A percentile compares a stretch with the other conserved stretches of the same genome.
Evolutionary conservation across 2,329 filamentous ascomycete genomes (phyloP).

Genomic region (Fusarium sp.): DNA sequence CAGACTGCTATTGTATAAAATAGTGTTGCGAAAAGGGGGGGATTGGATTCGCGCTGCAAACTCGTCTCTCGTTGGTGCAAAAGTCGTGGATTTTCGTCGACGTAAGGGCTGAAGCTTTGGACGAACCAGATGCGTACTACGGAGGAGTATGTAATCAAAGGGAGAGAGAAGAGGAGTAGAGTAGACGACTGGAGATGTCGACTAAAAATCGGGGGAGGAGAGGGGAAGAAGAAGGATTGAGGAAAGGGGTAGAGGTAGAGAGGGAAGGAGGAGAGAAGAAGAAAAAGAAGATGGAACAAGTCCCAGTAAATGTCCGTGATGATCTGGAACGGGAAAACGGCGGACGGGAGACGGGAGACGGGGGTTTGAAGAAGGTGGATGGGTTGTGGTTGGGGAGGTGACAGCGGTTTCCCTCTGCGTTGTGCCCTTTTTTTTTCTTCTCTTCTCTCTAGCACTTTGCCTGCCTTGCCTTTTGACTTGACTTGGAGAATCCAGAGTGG

Average conservation of each 20-base stretch:
- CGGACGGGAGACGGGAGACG: conserved; percentile 44
- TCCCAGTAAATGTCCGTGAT: conserved; percentile 41
- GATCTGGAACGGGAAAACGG: conserved; percentile 44
- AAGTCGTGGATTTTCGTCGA: conserved; percentile 35
- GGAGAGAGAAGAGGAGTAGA: conserved; percentile 18
- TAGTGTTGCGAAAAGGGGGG: conserved; percentile 14
- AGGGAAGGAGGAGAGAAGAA: conserved; percentile 27
- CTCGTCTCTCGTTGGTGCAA: conserved; percentile 32
- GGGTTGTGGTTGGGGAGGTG: conserved; percentile 45
- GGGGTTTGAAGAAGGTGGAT: conserved; percentile 26
- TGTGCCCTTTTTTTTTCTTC: conserved; percentile 6
- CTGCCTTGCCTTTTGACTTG: conserved; percentile 21
- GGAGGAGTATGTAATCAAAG: conserved; percentile 24
- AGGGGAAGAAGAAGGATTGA: conserved; percentile 22
- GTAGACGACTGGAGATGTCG: conserved; percentile 3
- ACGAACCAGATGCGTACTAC: conserved; percentile 24
- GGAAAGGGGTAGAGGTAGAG: conserved; percentile 26
- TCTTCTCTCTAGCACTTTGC: conserved; percentile 2
- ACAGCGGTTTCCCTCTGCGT: conserved; percentile 43
- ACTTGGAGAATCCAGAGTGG: conserved; percentile 25
- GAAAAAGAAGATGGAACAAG: conserved; percentile 34
- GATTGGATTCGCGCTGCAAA: conserved; percentile 9
- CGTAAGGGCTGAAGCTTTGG: conserved; percentile 30
- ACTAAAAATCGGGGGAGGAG: conserved; percentile 26
- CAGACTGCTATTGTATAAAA: conserved; percentile 9